Base-by-base conservation (phyloP, 2,329 filamentous ascomycete species). In the Cladosporium sp. region DNA sequence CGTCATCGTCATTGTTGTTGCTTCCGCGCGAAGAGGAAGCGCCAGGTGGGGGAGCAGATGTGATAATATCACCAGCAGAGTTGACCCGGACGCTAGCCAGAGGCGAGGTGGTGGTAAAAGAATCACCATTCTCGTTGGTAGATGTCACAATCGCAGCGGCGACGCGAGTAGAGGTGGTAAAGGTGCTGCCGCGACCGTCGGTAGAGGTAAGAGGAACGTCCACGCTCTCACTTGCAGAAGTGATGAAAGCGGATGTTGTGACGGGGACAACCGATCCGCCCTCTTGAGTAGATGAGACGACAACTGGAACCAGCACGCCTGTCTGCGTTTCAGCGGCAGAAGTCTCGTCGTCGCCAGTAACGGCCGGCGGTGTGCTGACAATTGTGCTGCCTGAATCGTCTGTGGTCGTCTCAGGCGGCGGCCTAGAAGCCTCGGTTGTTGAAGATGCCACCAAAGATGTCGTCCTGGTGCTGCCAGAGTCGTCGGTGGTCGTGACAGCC, bases 191-290 rank as follows among this genome's bases (percentile, higher is more conserved):
- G 32, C 67, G 43, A 5, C 65, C 60, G 65, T 77, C 71, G 14
- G 74, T 76, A 11, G 74, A 76, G 6, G 74, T 76, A 51, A 75
- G 57, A 2, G 67, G 58, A 3, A 74, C 69, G 5, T 69, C 71
- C 11, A 75, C 69, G 61, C 71, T 76, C 11, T 75, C 74, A 11
- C 71, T 70, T 14, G 74, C 72, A n/a, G 69, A 66, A 7, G 68
- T 68, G 49, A 71, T 75, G 63, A 83, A 76, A 59, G 79, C 77
- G 6, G 75, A 73, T 6, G 76, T 79, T 5, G 80, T 79, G n/a
- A 68, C 39, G 3, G 70, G 68, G n/a, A 76, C 70, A 7, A 77
- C 71, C 60, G 71, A 73, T 66, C 80, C 80, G 30, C 70, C 71
- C 32, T 70, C 70, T 65, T 78, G 69, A 18, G 78, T 81, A 2